Conservation (phyloP, 306 rosid species). For the Citrullus mucosospermus region DNA sequence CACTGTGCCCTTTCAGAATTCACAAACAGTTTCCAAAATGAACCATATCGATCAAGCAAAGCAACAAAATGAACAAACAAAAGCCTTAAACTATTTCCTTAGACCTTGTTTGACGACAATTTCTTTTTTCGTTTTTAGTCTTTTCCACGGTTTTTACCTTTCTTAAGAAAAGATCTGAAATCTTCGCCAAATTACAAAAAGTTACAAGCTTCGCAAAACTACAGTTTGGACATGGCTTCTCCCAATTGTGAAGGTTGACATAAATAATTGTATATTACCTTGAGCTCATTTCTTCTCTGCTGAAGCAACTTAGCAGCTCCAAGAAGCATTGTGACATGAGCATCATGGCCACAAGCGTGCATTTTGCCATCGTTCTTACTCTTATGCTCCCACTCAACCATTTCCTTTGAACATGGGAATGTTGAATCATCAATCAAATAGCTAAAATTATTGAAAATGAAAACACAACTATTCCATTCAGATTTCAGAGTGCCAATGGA, state of each 20-base stretch:
- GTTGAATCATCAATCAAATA: neutral
- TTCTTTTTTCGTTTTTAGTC: too few relatives aligned
- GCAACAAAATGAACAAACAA: neutral
- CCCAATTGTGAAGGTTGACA: neutral
- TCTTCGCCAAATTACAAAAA: too few relatives aligned
- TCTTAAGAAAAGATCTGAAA: neutral
- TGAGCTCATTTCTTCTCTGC: slow-evolving; percentile 18
- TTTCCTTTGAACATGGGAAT: slow-evolving; percentile 22
- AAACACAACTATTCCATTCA: neutral
- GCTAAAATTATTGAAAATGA: neutral
- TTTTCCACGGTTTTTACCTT: neutral
- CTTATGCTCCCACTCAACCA: slow-evolving; percentile 59
- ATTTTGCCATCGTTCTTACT: slow-evolving; percentile 40
- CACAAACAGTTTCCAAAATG: neutral
- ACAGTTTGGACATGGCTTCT: neutral
- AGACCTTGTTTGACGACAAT: too few relatives aligned
- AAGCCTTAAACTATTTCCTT: neutral
- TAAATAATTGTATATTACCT: slow-evolving; percentile 14
- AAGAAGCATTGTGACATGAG: slow-evolving; percentile 48
- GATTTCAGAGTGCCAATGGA: neutral
- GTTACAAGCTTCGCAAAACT: too few relatives aligned
- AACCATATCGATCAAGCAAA: neutral
- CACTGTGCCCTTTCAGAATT: slow-evolving; percentile 35
- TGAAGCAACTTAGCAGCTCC: slow-evolving; percentile 59
- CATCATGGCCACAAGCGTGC: slow-evolving; percentile 64